Percentiles rank a stretch among this genome's conserved stretches.
phyloP scores from a whole-genome alignment of 139 green algal species.

The Chlorella sp. region DNA sequence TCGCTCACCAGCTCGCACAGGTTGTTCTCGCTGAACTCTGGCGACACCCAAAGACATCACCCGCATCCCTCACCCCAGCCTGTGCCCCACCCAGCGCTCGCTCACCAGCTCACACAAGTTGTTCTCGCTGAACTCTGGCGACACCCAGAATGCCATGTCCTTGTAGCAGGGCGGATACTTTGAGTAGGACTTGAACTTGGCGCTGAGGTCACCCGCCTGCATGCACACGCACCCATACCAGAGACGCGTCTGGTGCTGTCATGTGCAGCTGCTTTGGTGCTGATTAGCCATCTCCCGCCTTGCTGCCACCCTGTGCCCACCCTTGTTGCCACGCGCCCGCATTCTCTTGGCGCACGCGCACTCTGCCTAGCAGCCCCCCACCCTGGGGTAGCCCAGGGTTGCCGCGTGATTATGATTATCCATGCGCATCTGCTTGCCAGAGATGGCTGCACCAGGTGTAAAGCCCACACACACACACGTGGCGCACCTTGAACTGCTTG shows the following conservation, averaged over 20 bases:
- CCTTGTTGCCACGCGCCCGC: no score
- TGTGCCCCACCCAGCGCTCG: no score
- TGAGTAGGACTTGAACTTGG: conserved; percentile 92
- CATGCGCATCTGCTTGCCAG: no score
- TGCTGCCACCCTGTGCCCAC: no score
- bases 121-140: conserved; percentile 92
- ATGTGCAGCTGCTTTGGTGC: no score
- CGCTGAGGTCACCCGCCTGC: conserved; percentile 41
- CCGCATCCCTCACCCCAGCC: no score
- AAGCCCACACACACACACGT: conserved; percentile 1
- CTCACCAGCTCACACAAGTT: conserved; percentile 97
- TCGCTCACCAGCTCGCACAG: conserved; percentile 94
- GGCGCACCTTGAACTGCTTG: conserved; percentile 74
- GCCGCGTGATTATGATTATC: no score
- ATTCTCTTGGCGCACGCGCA: no score
- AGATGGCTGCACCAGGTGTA: no score
- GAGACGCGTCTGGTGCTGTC: no score
- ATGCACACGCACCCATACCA: background rate
- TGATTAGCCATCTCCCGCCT: no score
- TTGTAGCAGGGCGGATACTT: conserved; percentile 97
- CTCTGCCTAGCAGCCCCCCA: background rate
- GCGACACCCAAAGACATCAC: conserved; percentile 92
- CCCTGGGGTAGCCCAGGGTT: background rate
- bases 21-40: conserved; percentile 97
- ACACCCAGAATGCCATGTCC: conserved; percentile 97